A percentile compares a stretch with the other conserved stretches of the same genome.
phyloP scores from a whole-genome alignment of 2,329 filamentous ascomycete species.

The Pseudogymnoascus verrucosus region DNA sequence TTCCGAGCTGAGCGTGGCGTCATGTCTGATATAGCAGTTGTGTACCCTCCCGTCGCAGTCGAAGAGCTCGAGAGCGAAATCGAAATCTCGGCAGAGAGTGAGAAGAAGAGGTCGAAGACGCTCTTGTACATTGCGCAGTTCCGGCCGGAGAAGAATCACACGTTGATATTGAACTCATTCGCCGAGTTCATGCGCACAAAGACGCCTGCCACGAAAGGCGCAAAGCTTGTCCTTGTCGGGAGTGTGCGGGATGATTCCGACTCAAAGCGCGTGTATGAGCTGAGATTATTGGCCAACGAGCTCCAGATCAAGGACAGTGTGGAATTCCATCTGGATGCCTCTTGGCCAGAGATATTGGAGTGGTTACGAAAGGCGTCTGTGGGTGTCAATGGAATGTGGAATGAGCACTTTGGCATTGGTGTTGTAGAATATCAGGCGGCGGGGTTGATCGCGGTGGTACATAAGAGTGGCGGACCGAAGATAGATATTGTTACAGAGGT shows the following conservation, averaged over 20 bases:
- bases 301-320: constrained; percentile 76
- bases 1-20: constrained; percentile 37
- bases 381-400: constrained; percentile 98
- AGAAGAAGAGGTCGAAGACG: constrained; percentile 59
- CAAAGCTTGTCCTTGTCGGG: constrained; percentile 76
- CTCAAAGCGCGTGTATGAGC: constrained; percentile 75
- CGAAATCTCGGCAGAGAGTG: constrained; percentile 60
- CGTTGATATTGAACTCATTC: constrained; percentile 78
- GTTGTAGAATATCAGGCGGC: constrained; percentile 98
- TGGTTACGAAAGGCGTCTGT: constrained; percentile 71
- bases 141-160: constrained; percentile 93
- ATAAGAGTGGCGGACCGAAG: constrained; percentile 88
- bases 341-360: constrained; percentile 78
- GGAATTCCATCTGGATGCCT: constrained; percentile 81
- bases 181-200: constrained; percentile 59
- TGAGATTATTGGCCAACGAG: constrained; percentile 79
- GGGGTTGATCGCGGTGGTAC: constrained; percentile 85
- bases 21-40: constrained; percentile 55
- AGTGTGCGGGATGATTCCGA: constrained; percentile 83
- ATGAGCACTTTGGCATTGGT: constrained; percentile 97
- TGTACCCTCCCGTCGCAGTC: constrained; percentile 91
- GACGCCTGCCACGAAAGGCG: constrained; percentile 41
- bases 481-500: constrained; percentile 82
- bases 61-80: constrained; percentile 71
- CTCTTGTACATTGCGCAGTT: constrained; percentile 96